These are phyloP conservation scores for Lycium barbarum DNA, from an alignment of 257 asterid species.

Conservation along the genomic window DNA sequence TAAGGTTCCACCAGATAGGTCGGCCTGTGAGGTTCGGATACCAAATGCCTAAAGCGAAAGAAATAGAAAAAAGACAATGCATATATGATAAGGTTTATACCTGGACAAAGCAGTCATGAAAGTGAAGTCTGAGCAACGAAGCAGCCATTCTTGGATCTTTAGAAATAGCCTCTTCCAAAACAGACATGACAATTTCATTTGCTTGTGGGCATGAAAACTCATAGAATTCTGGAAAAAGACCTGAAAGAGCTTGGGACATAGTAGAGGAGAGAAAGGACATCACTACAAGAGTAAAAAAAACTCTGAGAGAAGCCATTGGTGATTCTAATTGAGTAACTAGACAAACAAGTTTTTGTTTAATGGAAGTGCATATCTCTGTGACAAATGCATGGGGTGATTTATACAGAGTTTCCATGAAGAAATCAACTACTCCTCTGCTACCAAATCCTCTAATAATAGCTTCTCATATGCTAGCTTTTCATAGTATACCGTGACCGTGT, in stretches of 20 bases:
- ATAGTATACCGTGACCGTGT: background rate
- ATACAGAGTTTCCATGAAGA: background rate
- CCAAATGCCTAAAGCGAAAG: too few species aligned
- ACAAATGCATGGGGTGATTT: conserved; percentile 27
- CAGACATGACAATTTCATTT: conserved; percentile 72
- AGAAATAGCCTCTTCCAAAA: conserved; percentile 64
- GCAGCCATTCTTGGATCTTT: conserved; percentile 77
- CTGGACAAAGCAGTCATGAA: too few species aligned
- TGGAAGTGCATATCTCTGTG: background rate
- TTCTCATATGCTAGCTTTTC: background rate
- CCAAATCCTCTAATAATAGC: conserved; percentile 53
- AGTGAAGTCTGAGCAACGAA: conserved; percentile 46
- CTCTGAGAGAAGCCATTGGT: conserved; percentile 52
- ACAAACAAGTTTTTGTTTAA: background rate
- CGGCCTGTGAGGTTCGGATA: too few species aligned
- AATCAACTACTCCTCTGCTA: conserved; percentile 60
- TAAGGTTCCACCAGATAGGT: too few species aligned
- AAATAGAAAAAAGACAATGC: too few species aligned
- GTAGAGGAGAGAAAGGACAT: conserved; percentile 28
- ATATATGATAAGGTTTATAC: background rate
- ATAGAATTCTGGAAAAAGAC: conserved; percentile 56
- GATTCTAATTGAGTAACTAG: background rate
- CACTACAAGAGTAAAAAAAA: conserved; percentile 37
- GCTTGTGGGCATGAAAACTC: conserved; percentile 75
- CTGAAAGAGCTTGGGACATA: conserved; percentile 13